Base-by-base conservation (phyloP, 2,329 filamentous ascomycete genomes). In the Paraphaeosphaeria minitans region DNA sequence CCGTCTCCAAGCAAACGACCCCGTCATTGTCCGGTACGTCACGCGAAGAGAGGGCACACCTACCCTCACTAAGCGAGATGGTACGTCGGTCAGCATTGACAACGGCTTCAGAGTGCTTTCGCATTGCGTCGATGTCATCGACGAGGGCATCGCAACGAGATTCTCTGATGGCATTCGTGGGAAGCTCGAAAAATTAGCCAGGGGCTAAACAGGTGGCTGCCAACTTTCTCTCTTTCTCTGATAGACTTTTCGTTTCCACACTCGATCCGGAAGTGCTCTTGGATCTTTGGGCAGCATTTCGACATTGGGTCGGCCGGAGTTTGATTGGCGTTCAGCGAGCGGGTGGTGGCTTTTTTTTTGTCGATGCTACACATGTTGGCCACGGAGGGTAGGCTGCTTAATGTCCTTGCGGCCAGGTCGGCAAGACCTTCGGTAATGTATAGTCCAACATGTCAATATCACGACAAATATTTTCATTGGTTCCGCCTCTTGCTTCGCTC, bases 161-260 rank as follows among this genome's bases (percentile, higher is more conserved):
- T 82, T 86, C 63, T 81, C 81, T 7, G 83, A 85, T 62, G 84
- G 84, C 9, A 83, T 85, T 58, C 78, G 80, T 42, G 78, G 79
- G 56, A 86, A 86, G 71, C 75, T 86, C 24, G 80, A 83, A 58
- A 78, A 78, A 59, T 67, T 83, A 45, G 74, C 79, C 31, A 65
- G 74, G 42, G 71, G 72, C 29, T 66, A 52, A 59, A n/a, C 50
- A 27, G 29, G 41, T 35, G 24, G 19, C 31, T 2, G 13, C 33
- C 41, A 50, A 54, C n/a, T 56, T 62, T 63, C 65, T 60, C 61
- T 45, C 61, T 66, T 53, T 56, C 53, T 42, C 14, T 22, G 5
- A 55, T 63, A 61, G 46, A 59, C 55, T 58, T 47, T 41, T 14
- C 33, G 58, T 60, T 63, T 63, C 63, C 58, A 52, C 51, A 64